Evolutionary conservation across 768 basidiomycete genomes (phyloP).

Genomic region (Dioszegia crocea): DNA sequence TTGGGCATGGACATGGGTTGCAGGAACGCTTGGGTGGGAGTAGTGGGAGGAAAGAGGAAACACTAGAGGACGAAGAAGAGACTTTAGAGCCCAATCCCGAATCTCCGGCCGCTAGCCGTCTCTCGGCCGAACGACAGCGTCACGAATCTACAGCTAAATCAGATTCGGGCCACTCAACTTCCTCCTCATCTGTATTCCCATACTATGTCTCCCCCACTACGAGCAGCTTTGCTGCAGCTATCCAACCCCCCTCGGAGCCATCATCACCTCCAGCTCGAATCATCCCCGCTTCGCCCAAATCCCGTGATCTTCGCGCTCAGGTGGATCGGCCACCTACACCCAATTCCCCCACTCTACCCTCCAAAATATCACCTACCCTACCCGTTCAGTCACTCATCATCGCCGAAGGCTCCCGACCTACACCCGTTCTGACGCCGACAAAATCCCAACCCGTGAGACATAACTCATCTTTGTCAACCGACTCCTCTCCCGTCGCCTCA

Average conservation of each 20-base stretch:
- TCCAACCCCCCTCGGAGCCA: slow-evolving; percentile 4
- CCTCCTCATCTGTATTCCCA: slow-evolving; percentile 25
- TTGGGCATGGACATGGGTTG: slow-evolving; percentile 14
- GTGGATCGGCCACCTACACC: slow-evolving; percentile 11
- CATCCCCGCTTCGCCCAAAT: slow-evolving; percentile 29
- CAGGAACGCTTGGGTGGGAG: not conserved
- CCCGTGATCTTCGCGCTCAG: slow-evolving; percentile 32
- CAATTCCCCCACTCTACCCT: not conserved
- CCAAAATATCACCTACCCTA: not conserved
- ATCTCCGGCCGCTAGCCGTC: not conserved
- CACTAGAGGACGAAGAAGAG: slow-evolving; percentile 27
- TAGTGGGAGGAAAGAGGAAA: no score
- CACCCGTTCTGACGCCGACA: slow-evolving; percentile 28
- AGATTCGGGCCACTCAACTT: slow-evolving; percentile 21
- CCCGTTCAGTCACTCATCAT: not conserved
- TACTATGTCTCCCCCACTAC: slow-evolving; percentile 30
- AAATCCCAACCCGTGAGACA: slow-evolving; percentile 25
- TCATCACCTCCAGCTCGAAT: slow-evolving; percentile 16
- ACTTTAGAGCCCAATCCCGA: slow-evolving; percentile 10
- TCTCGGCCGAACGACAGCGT: slow-evolving; percentile 3
- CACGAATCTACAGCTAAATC: slow-evolving; percentile 19
- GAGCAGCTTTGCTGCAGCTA: slow-evolving; percentile 14
- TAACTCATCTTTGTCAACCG: slow-evolving; percentile 18
- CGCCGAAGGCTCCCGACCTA: slow-evolving; percentile 6
- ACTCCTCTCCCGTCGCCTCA: slow-evolving; percentile 9